Percentiles rank a stretch among this genome's conserved stretches.
These are phyloP conservation scores for Phanerochaete sordida DNA, from an alignment of 768 basidiomycete genomes.

Conservation along the genomic window DNA sequence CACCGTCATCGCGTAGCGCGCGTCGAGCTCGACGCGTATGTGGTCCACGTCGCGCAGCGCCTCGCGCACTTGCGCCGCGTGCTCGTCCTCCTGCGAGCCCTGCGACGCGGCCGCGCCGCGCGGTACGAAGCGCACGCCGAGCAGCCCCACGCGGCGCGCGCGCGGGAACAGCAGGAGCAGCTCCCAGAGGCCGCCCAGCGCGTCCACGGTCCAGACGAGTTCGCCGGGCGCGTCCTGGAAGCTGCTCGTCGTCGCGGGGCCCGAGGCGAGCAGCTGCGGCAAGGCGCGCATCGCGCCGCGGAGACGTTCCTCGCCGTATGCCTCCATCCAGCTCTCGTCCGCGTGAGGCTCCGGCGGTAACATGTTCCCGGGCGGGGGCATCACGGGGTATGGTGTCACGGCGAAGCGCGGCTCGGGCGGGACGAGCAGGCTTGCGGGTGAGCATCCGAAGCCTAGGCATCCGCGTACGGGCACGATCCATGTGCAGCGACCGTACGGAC, in stretches of 20 bases:
- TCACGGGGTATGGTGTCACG: background rate
- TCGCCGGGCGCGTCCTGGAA: constrained; percentile 13
- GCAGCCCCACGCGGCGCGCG: constrained; percentile 35
- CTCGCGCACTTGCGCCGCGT: background rate
- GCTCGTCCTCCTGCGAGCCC: background rate
- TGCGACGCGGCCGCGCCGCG: no score
- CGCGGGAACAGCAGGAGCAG: constrained; percentile 42
- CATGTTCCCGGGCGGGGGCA: background rate
- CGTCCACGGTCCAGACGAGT: constrained; percentile 45
- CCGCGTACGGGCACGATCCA: constrained; percentile 63
- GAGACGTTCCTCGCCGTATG: constrained; percentile 15
- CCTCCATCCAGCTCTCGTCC: constrained; percentile 31
- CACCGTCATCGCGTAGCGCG: constrained; percentile 41
- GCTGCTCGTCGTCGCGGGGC: background rate
- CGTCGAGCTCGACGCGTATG: constrained; percentile 61
- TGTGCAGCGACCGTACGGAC: constrained; percentile 37
- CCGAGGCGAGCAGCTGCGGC: constrained; percentile 16
- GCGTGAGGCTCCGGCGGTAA: background rate
- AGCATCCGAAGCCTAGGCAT: constrained; percentile 40
- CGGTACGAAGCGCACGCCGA: constrained; percentile 46
- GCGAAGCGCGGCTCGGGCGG: background rate
- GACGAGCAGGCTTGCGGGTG: background rate
- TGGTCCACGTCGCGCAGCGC: constrained; percentile 31
- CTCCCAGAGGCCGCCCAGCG: constrained; percentile 45
- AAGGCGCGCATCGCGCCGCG: constrained; percentile 16